Percentiles rank a stretch among this genome's conserved stretches.
Conservation (phyloP, 345 rosid genomes). For the Arabidopsis suecica region DNA sequence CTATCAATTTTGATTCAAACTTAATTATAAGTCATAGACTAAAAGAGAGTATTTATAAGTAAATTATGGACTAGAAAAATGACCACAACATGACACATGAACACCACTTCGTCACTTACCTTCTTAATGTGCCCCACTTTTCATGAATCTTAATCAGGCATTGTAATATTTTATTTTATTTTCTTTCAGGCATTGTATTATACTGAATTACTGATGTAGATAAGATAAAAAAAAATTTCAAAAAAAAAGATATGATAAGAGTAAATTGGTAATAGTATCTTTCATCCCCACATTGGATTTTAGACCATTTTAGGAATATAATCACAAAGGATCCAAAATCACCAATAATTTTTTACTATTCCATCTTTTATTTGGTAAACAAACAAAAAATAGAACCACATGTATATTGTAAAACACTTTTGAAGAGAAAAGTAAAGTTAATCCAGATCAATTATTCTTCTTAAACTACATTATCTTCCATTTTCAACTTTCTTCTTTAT, state of each 20-base stretch:
- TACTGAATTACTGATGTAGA: too few species aligned
- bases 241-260: not conserved
- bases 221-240: too few species aligned
- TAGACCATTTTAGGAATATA: slow-evolving; percentile 13
- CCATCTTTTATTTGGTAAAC: not conserved
- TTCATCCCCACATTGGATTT: slow-evolving; percentile 14
- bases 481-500: slow-evolving; percentile 5
- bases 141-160: slow-evolving; percentile 21
- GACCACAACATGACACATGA: slow-evolving; percentile 26
- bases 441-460: not conserved
- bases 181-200: too few species aligned
- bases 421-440: slow-evolving; percentile 11
- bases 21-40: not conserved
- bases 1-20: not conserved
- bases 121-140: slow-evolving; percentile 29
- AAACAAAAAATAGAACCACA: slow-evolving; percentile 23
- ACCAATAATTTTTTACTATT: slow-evolving; percentile 13
- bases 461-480: slow-evolving; percentile 26
- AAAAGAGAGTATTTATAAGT: not conserved
- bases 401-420: not conserved
- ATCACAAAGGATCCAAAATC: slow-evolving; percentile 10
- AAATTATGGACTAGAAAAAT: not conserved
- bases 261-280: slow-evolving; percentile 1
- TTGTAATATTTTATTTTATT: not conserved
- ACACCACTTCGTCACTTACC: slow-evolving; percentile 31